Base-by-base conservation (phyloP, 2,329 filamentous ascomycete species). In the Emmonsia crescens region DNA sequence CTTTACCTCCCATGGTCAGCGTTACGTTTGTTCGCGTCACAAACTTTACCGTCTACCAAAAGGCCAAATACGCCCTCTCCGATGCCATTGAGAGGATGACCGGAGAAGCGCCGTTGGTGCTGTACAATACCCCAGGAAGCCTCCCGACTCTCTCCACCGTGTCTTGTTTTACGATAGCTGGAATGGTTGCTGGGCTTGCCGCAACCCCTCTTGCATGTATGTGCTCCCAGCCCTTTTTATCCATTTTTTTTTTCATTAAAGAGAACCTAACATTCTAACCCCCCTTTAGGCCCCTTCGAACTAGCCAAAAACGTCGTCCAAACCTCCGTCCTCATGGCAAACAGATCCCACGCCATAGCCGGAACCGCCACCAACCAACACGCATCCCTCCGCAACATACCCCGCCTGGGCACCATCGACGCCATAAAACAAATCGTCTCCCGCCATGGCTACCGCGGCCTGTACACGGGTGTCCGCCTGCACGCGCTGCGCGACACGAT, bases 301-400 rank as follows among this genome's bases (percentile, higher is more conserved):
- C 67, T 79, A 40, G 74, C 77, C 57, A 79, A 79, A 66, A 79
- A 79, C 61, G 77, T 78, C 5, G 76, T 78, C 19, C 77, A 79
- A 65, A 78, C 77, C 9, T 79, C 77, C 0, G 77, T 79, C 40
- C 67, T 79, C 55, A 75, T 79, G 63, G 73, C 76, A 9, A 73
- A 77, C 46, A 70, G 75, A 38, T 70, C 74, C 42, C 71, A 72
- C 64, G 75, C 74, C 6, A 70, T 72, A 8, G 69, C 73, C 0
- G 71, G 71, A 59, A 59, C 57, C n/a, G 42, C 59, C 6, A 31
- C 55, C 72, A 66, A 48, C 44, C 21, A 67, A 24, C 71, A 76
- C 60, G 69, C 68, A 27, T 69, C 70, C 3, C 64, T 77, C 55
- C 74, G 75, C 27, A 66, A 64, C 61, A 71, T 73, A 57, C 76